These are phyloP conservation scores for Claviceps fusiformis DNA, from an alignment of 2,329 filamentous ascomycete species.

Conservation along the genomic window DNA sequence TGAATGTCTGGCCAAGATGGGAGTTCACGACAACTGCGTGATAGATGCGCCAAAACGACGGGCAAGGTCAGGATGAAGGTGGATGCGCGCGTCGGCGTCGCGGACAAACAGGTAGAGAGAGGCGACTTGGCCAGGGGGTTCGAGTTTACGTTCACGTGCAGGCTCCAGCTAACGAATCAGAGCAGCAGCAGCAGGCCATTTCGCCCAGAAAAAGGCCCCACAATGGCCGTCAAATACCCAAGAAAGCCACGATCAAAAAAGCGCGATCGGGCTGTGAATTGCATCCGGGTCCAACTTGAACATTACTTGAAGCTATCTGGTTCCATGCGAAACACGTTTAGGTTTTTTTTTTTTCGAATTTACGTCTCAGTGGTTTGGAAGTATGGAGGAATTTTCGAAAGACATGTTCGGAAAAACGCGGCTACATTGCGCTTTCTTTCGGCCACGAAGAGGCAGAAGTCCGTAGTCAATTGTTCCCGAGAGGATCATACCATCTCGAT, in stretches of 20 bases:
- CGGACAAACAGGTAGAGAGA: constrained; percentile 1
- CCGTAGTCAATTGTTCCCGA: background rate
- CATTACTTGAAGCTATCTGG: background rate
- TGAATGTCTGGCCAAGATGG: background rate
- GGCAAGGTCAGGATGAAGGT: constrained; percentile 4
- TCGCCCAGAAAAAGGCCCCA: constrained; percentile 1
- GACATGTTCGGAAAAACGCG: too few species aligned
- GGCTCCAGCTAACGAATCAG: constrained; percentile 1
- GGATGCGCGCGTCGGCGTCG: constrained; percentile 8
- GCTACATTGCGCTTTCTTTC: background rate
- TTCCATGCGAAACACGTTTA: background rate
- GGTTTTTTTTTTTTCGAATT: background rate
- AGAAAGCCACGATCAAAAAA: background rate
- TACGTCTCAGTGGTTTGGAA: background rate
- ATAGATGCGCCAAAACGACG: constrained; percentile 1
- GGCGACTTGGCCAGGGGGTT: background rate
- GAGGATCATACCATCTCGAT: background rate
- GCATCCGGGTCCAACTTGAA: background rate
- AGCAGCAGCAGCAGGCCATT: background rate
- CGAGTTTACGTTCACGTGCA: constrained; percentile 4
- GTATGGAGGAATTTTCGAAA: background rate
- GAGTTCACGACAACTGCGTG: constrained; percentile 2
- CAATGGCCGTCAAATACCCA: background rate
- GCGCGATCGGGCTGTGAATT: constrained; percentile 1
- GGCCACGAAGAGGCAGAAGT: background rate